A percentile compares a stretch with the other conserved stretches of the same genome.
phyloP scores from a whole-genome alignment of 352 stramenopile genomes.

The Globisporangium mamillatum region DNA sequence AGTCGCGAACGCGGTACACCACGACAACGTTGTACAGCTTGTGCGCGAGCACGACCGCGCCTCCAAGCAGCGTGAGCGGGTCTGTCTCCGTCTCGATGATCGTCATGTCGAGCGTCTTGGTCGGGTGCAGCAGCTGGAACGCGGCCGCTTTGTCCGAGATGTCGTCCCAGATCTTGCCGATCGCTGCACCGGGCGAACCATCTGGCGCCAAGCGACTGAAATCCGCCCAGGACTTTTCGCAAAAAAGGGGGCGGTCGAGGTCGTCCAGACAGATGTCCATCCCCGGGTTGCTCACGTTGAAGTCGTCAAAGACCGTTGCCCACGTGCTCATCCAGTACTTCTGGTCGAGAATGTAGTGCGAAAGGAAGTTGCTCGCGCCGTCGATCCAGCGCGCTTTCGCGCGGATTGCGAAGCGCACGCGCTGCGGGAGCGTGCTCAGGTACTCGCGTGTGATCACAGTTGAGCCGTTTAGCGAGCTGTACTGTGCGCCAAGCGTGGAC shows the following conservation, averaged over 20 bases:
- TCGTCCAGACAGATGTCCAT: conserved; percentile 53
- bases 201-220: conserved; percentile 20
- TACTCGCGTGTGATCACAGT: conserved; percentile 37
- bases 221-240: conserved; percentile 53
- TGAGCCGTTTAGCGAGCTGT: conserved; percentile 13
- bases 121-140: conserved; percentile 26
- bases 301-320: conserved; percentile 40
- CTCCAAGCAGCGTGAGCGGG: conserved; percentile 42
- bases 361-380: conserved; percentile 45
- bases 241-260: conserved; percentile 50
- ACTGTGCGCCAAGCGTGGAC: conserved; percentile 20
- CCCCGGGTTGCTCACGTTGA: conserved; percentile 26
- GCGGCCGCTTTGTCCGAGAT: conserved; percentile 29
- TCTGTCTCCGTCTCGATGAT: conserved; percentile 50
- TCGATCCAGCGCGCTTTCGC: conserved; percentile 50
- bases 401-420: conserved; percentile 44
- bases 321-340: conserved; percentile 61
- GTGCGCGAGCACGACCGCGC: conserved; percentile 44
- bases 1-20: conserved; percentile 41
- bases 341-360: conserved; percentile 48
- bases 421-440: conserved; percentile 41
- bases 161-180: conserved; percentile 39
- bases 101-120: conserved; percentile 42
- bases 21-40: conserved; percentile 55
- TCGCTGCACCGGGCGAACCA: conserved; percentile 9